Percentiles rank a stretch among this genome's conserved stretches.
phyloP scores from a whole-genome alignment of 805 yeast genomes.

The Wickerhamiella parazyma region DNA sequence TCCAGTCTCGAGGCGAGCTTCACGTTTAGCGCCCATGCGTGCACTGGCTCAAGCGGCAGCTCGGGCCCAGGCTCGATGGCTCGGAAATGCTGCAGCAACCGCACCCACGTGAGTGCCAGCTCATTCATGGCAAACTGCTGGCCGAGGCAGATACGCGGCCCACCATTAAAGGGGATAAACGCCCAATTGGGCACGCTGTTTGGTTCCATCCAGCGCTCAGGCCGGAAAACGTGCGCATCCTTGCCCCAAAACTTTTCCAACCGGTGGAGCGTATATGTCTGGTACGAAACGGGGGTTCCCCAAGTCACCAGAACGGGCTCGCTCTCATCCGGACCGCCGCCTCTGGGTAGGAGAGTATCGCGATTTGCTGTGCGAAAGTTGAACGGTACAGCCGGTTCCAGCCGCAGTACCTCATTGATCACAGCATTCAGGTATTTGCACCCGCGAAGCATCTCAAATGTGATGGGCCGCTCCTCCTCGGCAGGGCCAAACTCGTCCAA shows the following conservation, averaged over 20 bases:
- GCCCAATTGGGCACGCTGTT: constrained; percentile 32
- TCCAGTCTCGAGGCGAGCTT: background rate
- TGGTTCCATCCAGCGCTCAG: constrained; percentile 26
- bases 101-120: constrained; percentile 19
- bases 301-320: constrained; percentile 29
- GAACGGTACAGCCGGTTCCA: constrained; percentile 35
- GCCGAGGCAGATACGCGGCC: constrained; percentile 43
- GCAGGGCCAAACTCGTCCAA: constrained; percentile 15
- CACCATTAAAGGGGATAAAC: constrained; percentile 41
- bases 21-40: background rate
- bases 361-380: constrained; percentile 32
- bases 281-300: constrained; percentile 29
- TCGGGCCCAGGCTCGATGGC: constrained; percentile 3
- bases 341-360: constrained; percentile 35
- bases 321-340: constrained; percentile 32
- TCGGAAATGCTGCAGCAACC: constrained; percentile 8
- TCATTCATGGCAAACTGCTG: constrained; percentile 45
- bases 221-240: constrained; percentile 30
- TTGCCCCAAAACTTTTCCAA: constrained; percentile 27
- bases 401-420: constrained; percentile 32
- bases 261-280: constrained; percentile 31
- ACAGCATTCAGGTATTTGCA: constrained; percentile 33
- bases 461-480: constrained; percentile 19
- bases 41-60: background rate
- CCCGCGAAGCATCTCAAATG: constrained; percentile 32